A percentile compares a stretch with the other conserved stretches of the same genome.
phyloP scores from a whole-genome alignment of 768 basidiomycete species.

The Mycena indigotica region DNA sequence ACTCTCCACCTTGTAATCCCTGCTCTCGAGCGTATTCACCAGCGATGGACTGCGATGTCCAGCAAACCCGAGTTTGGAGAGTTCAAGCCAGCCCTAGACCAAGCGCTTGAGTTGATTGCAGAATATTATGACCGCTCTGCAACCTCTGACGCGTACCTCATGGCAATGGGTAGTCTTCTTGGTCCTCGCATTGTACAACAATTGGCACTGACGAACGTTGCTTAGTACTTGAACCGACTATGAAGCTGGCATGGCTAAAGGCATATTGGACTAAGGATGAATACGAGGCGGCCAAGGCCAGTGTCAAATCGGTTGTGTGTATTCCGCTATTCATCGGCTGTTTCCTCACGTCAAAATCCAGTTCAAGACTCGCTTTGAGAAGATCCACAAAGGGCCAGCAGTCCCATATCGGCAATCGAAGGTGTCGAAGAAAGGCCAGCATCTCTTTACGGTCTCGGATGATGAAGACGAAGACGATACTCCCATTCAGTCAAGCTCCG shows the following conservation, averaged over 20 bases:
- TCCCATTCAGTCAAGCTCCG: too few species aligned
- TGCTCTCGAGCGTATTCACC: conserved; percentile 35
- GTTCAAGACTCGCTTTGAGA: neutral
- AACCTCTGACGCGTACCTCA: neutral
- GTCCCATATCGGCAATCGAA: neutral
- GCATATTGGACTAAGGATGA: neutral
- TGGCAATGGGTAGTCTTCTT: neutral
- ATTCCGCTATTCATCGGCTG: too few species aligned
- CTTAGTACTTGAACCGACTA: neutral
- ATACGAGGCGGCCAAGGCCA: neutral
- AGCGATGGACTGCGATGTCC: conserved; percentile 26
- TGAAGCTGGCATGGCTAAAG: neutral
- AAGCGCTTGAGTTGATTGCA: neutral
- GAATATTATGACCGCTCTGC: neutral
- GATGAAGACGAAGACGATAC: neutral
- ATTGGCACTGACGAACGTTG: too few species aligned
- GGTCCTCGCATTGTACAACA: too few species aligned
- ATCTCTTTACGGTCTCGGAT: neutral
- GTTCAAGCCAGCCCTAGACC: neutral
- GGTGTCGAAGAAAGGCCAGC: neutral
- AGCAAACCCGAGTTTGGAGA: conserved; percentile 18
- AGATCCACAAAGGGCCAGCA: neutral
- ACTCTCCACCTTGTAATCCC: conserved; percentile 34
- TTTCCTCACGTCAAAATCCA: neutral
- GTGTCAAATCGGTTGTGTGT: neutral